Conservation (phyloP, 1,284 basidiomycete genomes). For the Ceratobasidium theobromae region DNA sequence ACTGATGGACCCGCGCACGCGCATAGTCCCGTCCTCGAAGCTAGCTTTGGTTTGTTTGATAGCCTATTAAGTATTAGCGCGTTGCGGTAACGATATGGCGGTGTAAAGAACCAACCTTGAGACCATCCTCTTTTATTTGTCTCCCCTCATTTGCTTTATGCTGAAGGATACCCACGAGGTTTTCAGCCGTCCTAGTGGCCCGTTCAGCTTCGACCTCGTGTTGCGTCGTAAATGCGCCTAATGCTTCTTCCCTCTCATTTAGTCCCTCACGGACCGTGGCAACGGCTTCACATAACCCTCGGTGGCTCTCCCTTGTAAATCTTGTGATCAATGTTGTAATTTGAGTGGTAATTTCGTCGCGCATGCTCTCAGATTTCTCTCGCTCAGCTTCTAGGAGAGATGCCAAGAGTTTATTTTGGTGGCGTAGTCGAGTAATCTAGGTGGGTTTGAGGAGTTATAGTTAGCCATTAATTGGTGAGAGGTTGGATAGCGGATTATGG, state of each 20-base stretch:
- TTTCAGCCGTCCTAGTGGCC: slow-evolving; percentile 47
- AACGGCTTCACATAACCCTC: slow-evolving; percentile 64
- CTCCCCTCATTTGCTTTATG: slow-evolving; percentile 56
- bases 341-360: slow-evolving; percentile 69
- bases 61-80: slow-evolving; percentile 15
- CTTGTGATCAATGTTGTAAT: slow-evolving; percentile 70
- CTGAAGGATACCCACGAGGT: slow-evolving; percentile 50
- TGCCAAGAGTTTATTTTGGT: slow-evolving; percentile 71
- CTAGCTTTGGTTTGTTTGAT: slow-evolving; percentile 24
- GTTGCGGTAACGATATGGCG: background rate
- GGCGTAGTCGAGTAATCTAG: slow-evolving; percentile 59
- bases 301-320: slow-evolving; percentile 69
- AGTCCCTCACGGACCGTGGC: slow-evolving; percentile 59
- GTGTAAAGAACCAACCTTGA: slow-evolving; percentile 53
- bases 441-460: background rate
- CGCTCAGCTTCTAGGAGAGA: slow-evolving; percentile 68
- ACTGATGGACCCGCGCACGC: slow-evolving; percentile 51
- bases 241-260: slow-evolving; percentile 53
- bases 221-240: slow-evolving; percentile 52
- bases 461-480: background rate
- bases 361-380: slow-evolving; percentile 62
- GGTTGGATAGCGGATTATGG: too few relatives aligned
- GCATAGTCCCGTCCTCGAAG: slow-evolving; percentile 47
- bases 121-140: slow-evolving; percentile 56
- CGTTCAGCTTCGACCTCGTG: slow-evolving; percentile 53